Evolutionary conservation across 169 alveolate species (phyloP).

Genomic region (Cryptosporidium muris): DNA sequence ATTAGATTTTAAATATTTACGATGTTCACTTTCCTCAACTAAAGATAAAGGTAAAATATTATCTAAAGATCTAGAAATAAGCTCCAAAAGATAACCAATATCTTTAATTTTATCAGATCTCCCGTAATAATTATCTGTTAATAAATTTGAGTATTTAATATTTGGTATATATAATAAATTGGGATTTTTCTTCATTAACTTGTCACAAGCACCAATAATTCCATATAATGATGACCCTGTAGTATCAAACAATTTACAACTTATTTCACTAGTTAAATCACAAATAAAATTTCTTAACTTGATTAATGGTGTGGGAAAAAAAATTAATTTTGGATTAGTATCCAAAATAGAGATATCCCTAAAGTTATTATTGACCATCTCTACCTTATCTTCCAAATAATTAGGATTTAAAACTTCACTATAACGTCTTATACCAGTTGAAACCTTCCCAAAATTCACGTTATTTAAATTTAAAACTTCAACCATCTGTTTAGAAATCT

Average conservation of each 20-base stretch:
- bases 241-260: no score
- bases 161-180: background rate
- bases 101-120: no score
- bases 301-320: conserved; percentile 31
- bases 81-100: no score
- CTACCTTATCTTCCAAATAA: conserved; percentile 8
- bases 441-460: conserved; percentile 10
- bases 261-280: background rate
- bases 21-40: no score
- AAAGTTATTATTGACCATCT: background rate
- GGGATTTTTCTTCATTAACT: background rate
- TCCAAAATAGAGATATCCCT: background rate
- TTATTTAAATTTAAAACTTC: conserved; percentile 42
- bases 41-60: no score
- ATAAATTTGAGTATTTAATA: no score
- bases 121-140: no score
- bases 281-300: conserved; percentile 27
- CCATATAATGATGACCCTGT: no score
- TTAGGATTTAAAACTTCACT: conserved; percentile 9
- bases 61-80: no score
- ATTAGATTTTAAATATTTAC: no score
- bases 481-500: conserved; percentile 42
- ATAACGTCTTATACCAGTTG: conserved; percentile 22
- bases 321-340: conserved; percentile 15
- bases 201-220: no score